phyloP scores from a whole-genome alignment of 2,329 filamentous ascomycete species.

The Aureobasidium lini region DNA sequence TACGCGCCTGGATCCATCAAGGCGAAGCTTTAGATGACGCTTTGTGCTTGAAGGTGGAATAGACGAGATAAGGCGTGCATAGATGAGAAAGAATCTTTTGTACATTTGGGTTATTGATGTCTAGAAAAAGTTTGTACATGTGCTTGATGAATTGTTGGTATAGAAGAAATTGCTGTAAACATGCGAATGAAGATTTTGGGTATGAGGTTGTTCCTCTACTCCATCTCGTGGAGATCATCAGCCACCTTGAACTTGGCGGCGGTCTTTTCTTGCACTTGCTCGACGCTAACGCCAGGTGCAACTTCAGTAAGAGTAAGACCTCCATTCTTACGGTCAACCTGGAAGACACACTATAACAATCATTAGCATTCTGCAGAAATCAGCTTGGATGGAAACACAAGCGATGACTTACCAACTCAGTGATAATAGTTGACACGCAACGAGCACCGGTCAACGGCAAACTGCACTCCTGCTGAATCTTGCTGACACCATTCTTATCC shows the following conservation, averaged over 20 bases:
- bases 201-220: conserved; percentile 18
- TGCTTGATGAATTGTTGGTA: not conserved
- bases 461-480: conserved; percentile 91
- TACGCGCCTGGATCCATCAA: conserved; percentile 48
- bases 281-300: conserved; percentile 59
- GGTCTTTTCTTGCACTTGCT: conserved; percentile 63
- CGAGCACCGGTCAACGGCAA: conserved; percentile 86
- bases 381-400: not conserved
- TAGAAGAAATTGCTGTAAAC: not conserved
- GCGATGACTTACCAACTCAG: conserved; percentile 48
- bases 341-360: conserved; percentile 52
- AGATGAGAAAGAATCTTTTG: no score
- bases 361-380: not conserved
- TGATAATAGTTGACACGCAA: conserved; percentile 87
- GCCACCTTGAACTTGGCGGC: conserved; percentile 60
- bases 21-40: conserved; percentile 30
- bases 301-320: conserved; percentile 61
- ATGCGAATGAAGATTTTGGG: not conserved
- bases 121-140: not conserved
- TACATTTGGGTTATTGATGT: not conserved
- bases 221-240: conserved; percentile 48
- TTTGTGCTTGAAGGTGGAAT: conserved; percentile 6
- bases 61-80: not conserved
- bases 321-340: conserved; percentile 57
- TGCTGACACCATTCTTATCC: conserved; percentile 88